Conservation (phyloP, 2,329 filamentous ascomycete species). For the Pyricularia grisea region DNA sequence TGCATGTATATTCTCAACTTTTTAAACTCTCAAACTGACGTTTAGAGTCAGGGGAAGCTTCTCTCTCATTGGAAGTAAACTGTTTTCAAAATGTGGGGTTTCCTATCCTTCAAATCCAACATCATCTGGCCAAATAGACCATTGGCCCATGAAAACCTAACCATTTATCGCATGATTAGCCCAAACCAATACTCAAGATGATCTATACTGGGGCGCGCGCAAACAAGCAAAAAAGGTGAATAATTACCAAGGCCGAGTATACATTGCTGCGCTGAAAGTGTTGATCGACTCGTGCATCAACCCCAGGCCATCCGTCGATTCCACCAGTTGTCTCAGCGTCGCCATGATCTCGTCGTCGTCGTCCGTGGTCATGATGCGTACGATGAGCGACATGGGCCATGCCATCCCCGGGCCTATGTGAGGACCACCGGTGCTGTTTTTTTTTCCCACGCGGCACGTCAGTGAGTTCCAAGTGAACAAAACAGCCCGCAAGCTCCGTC, state of each 20-base stretch:
- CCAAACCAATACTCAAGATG: not conserved
- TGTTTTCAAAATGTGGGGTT: conserved; percentile 51
- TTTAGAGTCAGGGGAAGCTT: not conserved
- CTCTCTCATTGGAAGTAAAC: conserved; percentile 14
- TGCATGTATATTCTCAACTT: too few species aligned
- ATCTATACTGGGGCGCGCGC: too few species aligned
- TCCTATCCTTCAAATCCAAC: conserved; percentile 63
- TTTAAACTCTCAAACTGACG: too few species aligned
- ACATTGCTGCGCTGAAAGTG: conserved; percentile 45
- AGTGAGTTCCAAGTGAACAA: not conserved
- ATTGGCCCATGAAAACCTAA: conserved; percentile 83
- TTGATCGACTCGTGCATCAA: conserved; percentile 61
- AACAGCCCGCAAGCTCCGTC: too few species aligned
- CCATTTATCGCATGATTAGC: conserved; percentile 14
- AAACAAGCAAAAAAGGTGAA: not conserved
- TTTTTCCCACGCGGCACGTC: not conserved
- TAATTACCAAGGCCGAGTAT: conserved; percentile 38
- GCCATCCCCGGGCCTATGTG: conserved; percentile 41
- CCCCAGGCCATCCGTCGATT: conserved; percentile 51
- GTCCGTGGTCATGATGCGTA: conserved; percentile 57
- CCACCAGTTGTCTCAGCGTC: conserved; percentile 42
- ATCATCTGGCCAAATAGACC: conserved; percentile 80
- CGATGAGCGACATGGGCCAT: conserved; percentile 64
- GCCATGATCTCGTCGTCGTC: conserved; percentile 47
- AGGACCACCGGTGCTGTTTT: conserved; percentile 15